A percentile compares a stretch with the other conserved stretches of the same genome.
phyloP scores from a whole-genome alignment of 176 grass and related monocot genomes.

The Triticum monococcum region DNA sequence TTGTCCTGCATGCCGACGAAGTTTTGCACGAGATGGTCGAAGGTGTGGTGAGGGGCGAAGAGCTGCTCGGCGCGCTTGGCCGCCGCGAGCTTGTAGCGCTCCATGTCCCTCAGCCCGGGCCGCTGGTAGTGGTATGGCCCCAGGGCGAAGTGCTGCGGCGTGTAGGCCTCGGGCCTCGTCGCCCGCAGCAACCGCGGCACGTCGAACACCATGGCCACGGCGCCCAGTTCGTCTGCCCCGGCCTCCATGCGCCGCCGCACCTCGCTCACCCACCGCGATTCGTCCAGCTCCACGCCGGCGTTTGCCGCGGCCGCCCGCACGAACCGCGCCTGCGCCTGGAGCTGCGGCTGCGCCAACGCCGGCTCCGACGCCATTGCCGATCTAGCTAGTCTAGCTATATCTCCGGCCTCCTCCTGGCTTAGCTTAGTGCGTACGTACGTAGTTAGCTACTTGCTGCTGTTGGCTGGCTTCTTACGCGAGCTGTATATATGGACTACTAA shows the following conservation, averaged over 20 bases:
- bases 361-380: neutral
- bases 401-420: too few species aligned
- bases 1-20: slow-evolving; percentile 33
- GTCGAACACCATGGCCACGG: slow-evolving; percentile 55
- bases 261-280: slow-evolving; percentile 59
- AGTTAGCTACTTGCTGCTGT: too few species aligned
- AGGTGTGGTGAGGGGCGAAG: slow-evolving; percentile 33
- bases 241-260: slow-evolving; percentile 47
- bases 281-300: slow-evolving; percentile 19
- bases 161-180: slow-evolving; percentile 50
- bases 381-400: too few species aligned
- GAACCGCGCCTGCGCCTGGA: slow-evolving; percentile 16
- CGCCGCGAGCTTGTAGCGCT: slow-evolving; percentile 76
- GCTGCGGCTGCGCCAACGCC: slow-evolving; percentile 6
- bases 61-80: slow-evolving; percentile 58
- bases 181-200: slow-evolving; percentile 40
- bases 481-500: too few species aligned
- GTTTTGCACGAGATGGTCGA: slow-evolving; percentile 46
- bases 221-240: slow-evolving; percentile 35
- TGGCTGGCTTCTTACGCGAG: too few species aligned
- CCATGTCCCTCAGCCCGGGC: slow-evolving; percentile 71
- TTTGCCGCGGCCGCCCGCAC: slow-evolving; percentile 15
- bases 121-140: slow-evolving; percentile 68
- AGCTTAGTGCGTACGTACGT: too few species aligned
- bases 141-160: slow-evolving; percentile 66